phyloP scores from a whole-genome alignment of 2,329 filamentous ascomycete species.

The Pseudonectria foliicola region DNA sequence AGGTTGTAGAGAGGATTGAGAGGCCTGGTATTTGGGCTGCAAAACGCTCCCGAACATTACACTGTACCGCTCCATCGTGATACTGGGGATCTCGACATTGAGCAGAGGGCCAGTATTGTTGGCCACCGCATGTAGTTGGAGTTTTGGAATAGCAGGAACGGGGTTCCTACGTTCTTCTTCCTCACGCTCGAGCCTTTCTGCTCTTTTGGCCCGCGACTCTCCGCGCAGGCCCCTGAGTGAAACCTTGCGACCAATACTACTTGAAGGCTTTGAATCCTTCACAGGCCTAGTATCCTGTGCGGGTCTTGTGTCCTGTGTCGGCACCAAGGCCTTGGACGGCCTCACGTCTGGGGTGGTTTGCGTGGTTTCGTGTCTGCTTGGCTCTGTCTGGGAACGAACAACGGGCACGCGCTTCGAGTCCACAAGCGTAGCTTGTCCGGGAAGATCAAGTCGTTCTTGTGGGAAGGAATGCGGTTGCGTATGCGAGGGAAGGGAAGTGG shows the following conservation, averaged over 20 bases:
- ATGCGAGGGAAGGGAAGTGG: constrained; percentile 11
- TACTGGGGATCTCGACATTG: constrained; percentile 71
- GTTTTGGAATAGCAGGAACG: constrained; percentile 8
- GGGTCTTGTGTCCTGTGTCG: constrained; percentile 5
- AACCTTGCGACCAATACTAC: constrained; percentile 20
- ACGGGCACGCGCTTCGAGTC: constrained; percentile 36
- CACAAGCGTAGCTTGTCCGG: constrained; percentile 9
- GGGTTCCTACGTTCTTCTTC: too few species aligned
- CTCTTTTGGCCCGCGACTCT: constrained; percentile 14
- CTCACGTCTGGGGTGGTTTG: constrained; percentile 4
- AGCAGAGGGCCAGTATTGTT: constrained; percentile 36
- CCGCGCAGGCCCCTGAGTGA: constrained; percentile 18
- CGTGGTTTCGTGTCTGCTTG: constrained; percentile 12
- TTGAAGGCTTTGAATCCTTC: constrained; percentile 14
- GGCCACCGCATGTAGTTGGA: constrained; percentile 7
- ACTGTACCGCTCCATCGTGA: constrained; percentile 82
- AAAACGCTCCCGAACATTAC: constrained; percentile 84
- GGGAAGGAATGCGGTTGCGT: neutral
- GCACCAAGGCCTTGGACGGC: constrained; percentile 1
- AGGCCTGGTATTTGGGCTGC: constrained; percentile 29
- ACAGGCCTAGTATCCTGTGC: constrained; percentile 5
- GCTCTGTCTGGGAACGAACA: constrained; percentile 36
- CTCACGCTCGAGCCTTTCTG: constrained; percentile 8
- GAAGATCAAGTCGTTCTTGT: constrained; percentile 1
- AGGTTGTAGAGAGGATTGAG: too few species aligned